Base-by-base conservation (phyloP, 1,139 yeast species). In the Chernovozyma aurita region DNA sequence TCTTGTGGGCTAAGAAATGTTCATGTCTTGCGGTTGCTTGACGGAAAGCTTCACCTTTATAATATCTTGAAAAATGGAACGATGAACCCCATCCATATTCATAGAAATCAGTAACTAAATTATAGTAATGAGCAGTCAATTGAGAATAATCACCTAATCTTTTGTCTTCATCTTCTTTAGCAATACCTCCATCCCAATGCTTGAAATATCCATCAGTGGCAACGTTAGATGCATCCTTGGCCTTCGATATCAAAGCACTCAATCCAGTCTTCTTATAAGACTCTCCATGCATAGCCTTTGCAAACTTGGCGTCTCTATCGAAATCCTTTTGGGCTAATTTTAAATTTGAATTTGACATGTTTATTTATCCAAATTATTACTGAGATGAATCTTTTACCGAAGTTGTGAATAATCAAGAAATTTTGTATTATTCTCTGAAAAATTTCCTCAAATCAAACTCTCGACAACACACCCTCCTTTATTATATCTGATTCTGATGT, bases 11-110 rank as follows among this genome's bases (percentile, higher is more conserved):
- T 53, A 92, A 71, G 65, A 77, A 92, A 66, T 92, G 98, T 69
- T 92, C 98, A 64, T 92, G 98, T 70, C 98, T 80, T 34, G 97
- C 97, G 49, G 87, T 80, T 31, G 97, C 95, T 65, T 92, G 97
- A 56, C 79, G 71, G 70, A 92, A 92, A 28, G 95, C 81, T 68
- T 92, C 98, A 43, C 97, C 97, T 57, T 73, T 75, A 73, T 86
- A 90, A 70, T 83, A 92, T 53, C 96, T 79, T 31, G 95, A 86
- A 61, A 92, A 92, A 64, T 92, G 98, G 86, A 92, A 92, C n/a
- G 96, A 86, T 18, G 96, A 77, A 45, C 98, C 98, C 98, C 98
- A 92, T 33, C 98, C 98, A 63, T 92, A 92, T 70, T 92, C 98
- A 72, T 92, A 92, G 57, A 80, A 86, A 63, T 92, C 98, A 28